Evolutionary conservation across 1,284 basidiomycete species (phyloP).

Genomic region (Cystobasidium pallidum): DNA sequence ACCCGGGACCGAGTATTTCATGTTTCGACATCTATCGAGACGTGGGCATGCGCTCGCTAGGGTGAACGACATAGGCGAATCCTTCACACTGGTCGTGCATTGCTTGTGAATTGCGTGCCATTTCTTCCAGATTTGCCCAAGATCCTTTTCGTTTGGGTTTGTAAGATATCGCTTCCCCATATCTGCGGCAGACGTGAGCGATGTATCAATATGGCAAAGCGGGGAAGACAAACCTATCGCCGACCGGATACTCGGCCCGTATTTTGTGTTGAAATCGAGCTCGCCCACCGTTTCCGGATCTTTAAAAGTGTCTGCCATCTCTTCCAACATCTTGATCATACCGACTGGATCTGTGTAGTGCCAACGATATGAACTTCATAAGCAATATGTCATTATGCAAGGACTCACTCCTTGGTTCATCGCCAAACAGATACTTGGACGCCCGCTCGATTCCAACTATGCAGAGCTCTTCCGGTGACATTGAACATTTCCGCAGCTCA

Average conservation of each 20-base stretch:
- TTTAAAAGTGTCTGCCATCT: conserved; percentile 14
- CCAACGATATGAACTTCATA: too few species aligned
- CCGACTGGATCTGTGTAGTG: conserved; percentile 23
- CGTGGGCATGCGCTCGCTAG: conserved; percentile 34
- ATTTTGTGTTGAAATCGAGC: conserved; percentile 20
- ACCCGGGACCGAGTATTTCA: conserved; percentile 27
- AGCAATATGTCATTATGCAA: not conserved
- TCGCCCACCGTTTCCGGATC: conserved; percentile 34
- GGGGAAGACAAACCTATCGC: conserved; percentile 18
- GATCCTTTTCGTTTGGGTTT: conserved; percentile 23
- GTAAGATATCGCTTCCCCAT: conserved; percentile 12
- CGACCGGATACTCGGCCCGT: conserved; percentile 5
- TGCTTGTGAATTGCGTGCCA: conserved; percentile 37
- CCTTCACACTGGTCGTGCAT: conserved; percentile 20
- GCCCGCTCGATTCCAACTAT: conserved; percentile 34
- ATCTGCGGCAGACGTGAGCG: not conserved
- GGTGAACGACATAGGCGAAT: conserved; percentile 17
- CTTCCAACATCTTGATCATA: conserved; percentile 27
- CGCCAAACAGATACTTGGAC: conserved; percentile 40
- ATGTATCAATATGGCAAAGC: not conserved
- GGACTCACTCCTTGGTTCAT: conserved; percentile 13
- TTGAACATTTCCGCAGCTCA: conserved; percentile 38
- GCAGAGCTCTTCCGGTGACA: conserved; percentile 40
- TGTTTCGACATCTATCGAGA: conserved; percentile 20
- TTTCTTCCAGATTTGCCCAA: conserved; percentile 26